Evolutionary conservation across 306 rosid species (phyloP), one percentile per base, ranked within the genome.

Genomic region (Sicyos baderoa): DNA sequence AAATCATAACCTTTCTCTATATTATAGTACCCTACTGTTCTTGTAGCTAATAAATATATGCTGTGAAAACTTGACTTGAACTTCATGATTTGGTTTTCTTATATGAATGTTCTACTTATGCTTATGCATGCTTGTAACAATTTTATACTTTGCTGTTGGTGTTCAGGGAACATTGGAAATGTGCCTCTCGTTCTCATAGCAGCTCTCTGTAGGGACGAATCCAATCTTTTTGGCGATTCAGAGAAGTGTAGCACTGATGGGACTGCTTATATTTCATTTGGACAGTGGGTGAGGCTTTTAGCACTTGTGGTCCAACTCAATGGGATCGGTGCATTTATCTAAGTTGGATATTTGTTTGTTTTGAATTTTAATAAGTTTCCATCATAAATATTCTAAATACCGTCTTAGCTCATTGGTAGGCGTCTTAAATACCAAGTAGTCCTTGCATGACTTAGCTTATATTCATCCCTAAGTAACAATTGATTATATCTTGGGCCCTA

Each of bases 181-280:
- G 92, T 94, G 85, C 99, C 99, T 2, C 97, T 94, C 68, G 99
- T 94, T 64, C 84, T 94, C 74, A 83, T 94, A 72, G 82, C 89
- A 29, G 99, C 99, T 76, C 78, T 94, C 48, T 94, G 99, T 71
- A 88, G 95, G 76, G 97, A 90, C 61, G 74, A 40, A 67, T 74
- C 79, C 48, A 94, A 90, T 74, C 99, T 97, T 70, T 94, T 94
- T 48, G 96, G 99, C 47, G 94, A 90, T 71, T 6, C 77, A 4
- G 82, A 76, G 7, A 82, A 76, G 64, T 94, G 99, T 76, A 90
- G 90, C 86, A 85, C 82, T 14, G 83, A 84, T 74, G 99, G 99
- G 76, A 90, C 90, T 77, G 99, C 99, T 52, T 94, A 94, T 79
- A 88, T 94, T 71, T 86, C 99, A 35, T 94, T 86, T 54, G 99